Conservation (phyloP, 2,329 filamentous ascomycete species). For the Aspergillus luchuensis region DNA sequence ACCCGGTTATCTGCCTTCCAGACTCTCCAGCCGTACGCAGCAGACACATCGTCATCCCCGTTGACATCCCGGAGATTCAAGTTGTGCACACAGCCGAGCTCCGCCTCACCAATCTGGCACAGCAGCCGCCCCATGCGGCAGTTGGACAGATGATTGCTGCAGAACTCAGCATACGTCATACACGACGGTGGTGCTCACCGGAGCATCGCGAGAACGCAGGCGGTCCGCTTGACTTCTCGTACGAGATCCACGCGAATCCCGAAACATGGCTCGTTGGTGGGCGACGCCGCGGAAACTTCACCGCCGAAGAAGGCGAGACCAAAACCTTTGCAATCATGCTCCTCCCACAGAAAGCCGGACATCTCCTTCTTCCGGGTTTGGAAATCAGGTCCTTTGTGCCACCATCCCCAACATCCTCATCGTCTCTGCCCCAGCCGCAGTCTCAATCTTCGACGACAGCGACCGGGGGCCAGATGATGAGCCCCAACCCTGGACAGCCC, state of each 20-base stretch:
- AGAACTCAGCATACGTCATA: conserved; percentile 55
- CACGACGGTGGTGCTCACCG: conserved; percentile 54
- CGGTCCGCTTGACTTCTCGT: conserved; percentile 71
- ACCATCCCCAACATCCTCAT: conserved; percentile 26
- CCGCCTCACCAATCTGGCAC: conserved; percentile 33
- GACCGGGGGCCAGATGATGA: conserved; percentile 7
- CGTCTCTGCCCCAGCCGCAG: conserved; percentile 18
- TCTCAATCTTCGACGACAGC: conserved; percentile 20
- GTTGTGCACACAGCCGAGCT: conserved; percentile 73
- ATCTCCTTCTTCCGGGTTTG: conserved; percentile 73
- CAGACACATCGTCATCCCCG: conserved; percentile 78
- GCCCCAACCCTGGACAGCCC: not conserved
- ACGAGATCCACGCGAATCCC: conserved; percentile 73
- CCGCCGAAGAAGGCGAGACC: conserved; percentile 48
- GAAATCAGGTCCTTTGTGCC: conserved; percentile 69
- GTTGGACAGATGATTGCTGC: conserved; percentile 53
- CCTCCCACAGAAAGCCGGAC: conserved; percentile 77
- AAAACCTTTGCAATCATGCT: conserved; percentile 68
- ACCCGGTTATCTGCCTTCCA: conserved; percentile 36
- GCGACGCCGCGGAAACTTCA: conserved; percentile 75
- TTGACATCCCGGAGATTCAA: conserved; percentile 81
- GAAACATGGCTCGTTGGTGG: conserved; percentile 87
- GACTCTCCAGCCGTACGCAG: conserved; percentile 42
- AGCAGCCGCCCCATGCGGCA: conserved; percentile 40
- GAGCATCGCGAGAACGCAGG: conserved; percentile 34